phyloP scores from a whole-genome alignment of 108 stramenopile species.

The Parietichytrium sp. region DNA sequence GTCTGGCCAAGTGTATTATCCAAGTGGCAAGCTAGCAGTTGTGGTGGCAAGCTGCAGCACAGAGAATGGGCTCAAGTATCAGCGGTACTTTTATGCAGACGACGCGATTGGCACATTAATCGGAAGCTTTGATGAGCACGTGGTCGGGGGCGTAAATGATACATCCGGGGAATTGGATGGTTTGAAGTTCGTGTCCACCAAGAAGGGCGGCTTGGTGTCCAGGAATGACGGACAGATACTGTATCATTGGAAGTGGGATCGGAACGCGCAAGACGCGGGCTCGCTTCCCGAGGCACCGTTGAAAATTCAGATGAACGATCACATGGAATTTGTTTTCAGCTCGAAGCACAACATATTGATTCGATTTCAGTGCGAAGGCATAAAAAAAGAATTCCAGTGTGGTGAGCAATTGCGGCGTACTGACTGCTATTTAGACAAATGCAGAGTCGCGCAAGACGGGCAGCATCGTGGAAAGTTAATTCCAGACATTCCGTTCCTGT shows the following conservation, averaged over 20 bases:
- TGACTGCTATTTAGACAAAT: not conserved
- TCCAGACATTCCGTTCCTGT: not conserved
- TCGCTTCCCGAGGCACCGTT: not conserved
- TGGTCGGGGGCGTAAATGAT: not conserved
- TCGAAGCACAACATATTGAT: not conserved
- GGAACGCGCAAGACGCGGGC: conserved; percentile 15
- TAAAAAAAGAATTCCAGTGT: not conserved
- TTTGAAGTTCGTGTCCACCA: not conserved
- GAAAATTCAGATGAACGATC: not conserved
- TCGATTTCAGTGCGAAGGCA: not conserved
- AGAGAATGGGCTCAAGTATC: not conserved
- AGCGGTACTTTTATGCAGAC: conserved; percentile 19
- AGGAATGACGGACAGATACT: not conserved
- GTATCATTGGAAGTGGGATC: conserved; percentile 37
- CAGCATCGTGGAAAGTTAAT: not conserved
- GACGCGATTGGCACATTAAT: not conserved
- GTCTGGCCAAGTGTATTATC: conserved; percentile 9
- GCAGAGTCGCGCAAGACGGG: not conserved
- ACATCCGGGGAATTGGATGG: not conserved
- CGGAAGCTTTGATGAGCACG: conserved; percentile 17
- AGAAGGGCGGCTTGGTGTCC: not conserved
- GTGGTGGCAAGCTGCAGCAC: conserved; percentile 8
- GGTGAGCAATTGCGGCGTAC: not conserved
- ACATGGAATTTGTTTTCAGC: not conserved
- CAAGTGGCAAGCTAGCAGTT: not conserved